Base-by-base conservation (phyloP, 495 filamentous ascomycete species). In the Penicillium ucsense region DNA sequence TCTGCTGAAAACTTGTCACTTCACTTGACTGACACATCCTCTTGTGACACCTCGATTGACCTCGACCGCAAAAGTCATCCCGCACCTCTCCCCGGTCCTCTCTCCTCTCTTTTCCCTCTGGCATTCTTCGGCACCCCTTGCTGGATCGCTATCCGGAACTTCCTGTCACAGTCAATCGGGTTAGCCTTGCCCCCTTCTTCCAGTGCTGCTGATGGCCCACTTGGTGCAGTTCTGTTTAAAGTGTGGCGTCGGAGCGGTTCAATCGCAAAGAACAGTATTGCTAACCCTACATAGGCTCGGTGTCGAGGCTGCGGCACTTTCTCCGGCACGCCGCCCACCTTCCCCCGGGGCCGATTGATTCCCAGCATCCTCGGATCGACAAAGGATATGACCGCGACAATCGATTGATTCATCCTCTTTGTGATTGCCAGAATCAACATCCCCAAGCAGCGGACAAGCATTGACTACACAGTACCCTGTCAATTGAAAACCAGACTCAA, bases 361-460 rank as follows among this genome's bases (percentile, higher is more conserved):
- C 12, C 4, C n/a, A 10, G 9, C 7, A 41, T 20, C 6, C 28
- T 10, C 5, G 8, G 5, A 41, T 6, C 31, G 35, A 2, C 38
- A 47, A 52, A 52, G 41, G 46, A 59, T 56, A 53, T 53, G 44
- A 56, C 31, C 39, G 39, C 28, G 20, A 20, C 20, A 20, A 20
- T 20, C 20, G 20, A 20, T n/a, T 31, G 39, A 10, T 47, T 48
- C 9, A 42, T 34, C 31, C 11, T 33, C 41, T 39, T 10, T 30
- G 12, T 27, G 35, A 41, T 46, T 53, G 43, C 51, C 52, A 45
- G 49, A 39, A 41, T 36, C 12, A 1, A 20, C 20, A 20, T 20
- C 20, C 20, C 20, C 20, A 20, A 20, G 20, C 20, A 20, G 20
- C 1, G 20, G 20, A 20, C 20, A 20, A 20, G 20, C 20, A 20